Conservation (phyloP, 192 early-diverging fungal genomes). For the Piromyces finnis region DNA sequence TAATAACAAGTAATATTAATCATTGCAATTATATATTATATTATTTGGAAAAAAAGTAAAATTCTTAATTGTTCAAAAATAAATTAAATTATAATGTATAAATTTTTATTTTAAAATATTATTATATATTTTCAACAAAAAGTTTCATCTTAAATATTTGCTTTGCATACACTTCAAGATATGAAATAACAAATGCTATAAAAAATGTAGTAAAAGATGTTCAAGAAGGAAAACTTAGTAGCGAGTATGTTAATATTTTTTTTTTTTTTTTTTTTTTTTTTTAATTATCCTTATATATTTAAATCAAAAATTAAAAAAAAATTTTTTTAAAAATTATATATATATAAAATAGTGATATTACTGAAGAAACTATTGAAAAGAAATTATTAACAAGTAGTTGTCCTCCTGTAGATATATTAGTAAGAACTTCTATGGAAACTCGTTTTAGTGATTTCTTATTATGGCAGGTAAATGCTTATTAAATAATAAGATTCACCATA, state of each 20-base stretch:
- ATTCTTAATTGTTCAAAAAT: no score
- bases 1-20: slow-evolving; percentile 29
- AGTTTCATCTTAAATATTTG: slow-evolving; percentile 77
- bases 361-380: slow-evolving; percentile 29
- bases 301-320: no score
- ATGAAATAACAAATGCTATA: slow-evolving; percentile 68
- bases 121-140: background rate
- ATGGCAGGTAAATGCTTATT: slow-evolving; percentile 71
- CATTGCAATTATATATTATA: no score
- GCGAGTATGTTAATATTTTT: slow-evolving; percentile 9
- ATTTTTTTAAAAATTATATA: no score
- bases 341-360: slow-evolving; percentile 30
- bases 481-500: no score
- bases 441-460: slow-evolving; percentile 88
- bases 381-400: slow-evolving; percentile 43
- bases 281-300: no score
- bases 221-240: slow-evolving; percentile 22
- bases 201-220: slow-evolving; percentile 25
- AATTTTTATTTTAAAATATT: no score
- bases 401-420: slow-evolving; percentile 65
- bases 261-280: no score
- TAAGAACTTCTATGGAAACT: slow-evolving; percentile 91
- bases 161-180: slow-evolving; percentile 75
- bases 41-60: no score
- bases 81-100: no score